Conservation (phyloP, 495 filamentous ascomycete species). For the Daldinia bambusicola region DNA sequence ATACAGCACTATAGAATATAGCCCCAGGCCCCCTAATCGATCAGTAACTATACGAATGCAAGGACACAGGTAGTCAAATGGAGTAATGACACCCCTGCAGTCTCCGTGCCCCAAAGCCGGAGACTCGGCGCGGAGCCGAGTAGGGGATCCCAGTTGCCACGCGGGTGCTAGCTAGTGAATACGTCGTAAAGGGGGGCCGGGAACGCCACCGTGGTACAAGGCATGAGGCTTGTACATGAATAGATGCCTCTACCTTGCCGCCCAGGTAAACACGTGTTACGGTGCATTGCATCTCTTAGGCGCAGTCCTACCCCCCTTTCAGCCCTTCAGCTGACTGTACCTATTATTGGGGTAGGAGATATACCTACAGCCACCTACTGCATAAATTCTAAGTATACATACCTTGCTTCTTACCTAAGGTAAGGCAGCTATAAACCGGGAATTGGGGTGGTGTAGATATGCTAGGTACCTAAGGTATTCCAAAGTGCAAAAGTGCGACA, state of each 20-base stretch:
- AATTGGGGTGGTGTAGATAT: neutral
- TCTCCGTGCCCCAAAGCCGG: slow-evolving; percentile 10
- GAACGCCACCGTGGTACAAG: slow-evolving; percentile 15
- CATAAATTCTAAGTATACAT: neutral
- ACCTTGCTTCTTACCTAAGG: no score
- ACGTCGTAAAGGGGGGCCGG: slow-evolving; percentile 10
- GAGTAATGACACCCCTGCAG: neutral
- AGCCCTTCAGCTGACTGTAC: slow-evolving; percentile 30
- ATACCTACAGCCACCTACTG: neutral
- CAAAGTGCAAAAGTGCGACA: slow-evolving; percentile 20
- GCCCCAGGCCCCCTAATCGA: neutral
- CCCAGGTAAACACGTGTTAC: slow-evolving; percentile 25
- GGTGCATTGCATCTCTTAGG: slow-evolving; percentile 29
- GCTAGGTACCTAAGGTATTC: neutral
- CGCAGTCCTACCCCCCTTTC: slow-evolving; percentile 26
- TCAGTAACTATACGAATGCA: neutral
- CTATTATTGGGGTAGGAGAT: slow-evolving; percentile 26
- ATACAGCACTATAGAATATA: neutral
- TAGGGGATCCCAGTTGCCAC: slow-evolving; percentile 23
- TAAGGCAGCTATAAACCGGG: slow-evolving; percentile 3
- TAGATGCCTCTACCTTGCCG: no score
- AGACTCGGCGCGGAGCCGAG: slow-evolving; percentile 25
- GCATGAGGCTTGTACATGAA: slow-evolving; percentile 15
- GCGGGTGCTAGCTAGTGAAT: slow-evolving; percentile 16
- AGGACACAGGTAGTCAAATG: neutral